A percentile compares a stretch with the other conserved stretches of the same genome.
These are phyloP conservation scores for Xylariaceae sp. DNA, from an alignment of 2,329 filamentous ascomycete genomes.

Conservation along the genomic window DNA sequence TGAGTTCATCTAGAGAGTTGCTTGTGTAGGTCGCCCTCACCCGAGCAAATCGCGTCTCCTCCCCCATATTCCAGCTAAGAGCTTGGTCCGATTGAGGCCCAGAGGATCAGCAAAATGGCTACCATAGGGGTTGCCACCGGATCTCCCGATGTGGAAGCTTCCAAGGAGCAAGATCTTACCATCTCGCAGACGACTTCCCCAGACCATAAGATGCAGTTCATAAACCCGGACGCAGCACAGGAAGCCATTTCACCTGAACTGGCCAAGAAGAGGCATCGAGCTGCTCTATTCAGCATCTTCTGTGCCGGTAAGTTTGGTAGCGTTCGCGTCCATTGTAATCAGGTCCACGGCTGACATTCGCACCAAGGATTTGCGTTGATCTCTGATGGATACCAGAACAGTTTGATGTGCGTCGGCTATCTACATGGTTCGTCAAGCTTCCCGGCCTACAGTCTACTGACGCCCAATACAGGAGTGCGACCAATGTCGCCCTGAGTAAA, in stretches of 20 bases:
- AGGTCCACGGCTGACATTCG: background rate
- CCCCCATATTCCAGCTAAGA: too few relatives aligned
- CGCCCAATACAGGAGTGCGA: constrained; percentile 5
- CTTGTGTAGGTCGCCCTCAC: too few relatives aligned
- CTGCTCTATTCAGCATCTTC: constrained; percentile 10
- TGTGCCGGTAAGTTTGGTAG: constrained; percentile 9
- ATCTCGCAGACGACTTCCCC: background rate
- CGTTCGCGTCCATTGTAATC: background rate
- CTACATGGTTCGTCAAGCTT: background rate
- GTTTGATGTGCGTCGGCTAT: constrained; percentile 7
- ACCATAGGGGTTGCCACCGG: too few relatives aligned
- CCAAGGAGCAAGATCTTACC: background rate
- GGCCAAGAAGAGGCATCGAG: constrained; percentile 3
- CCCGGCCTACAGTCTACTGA: background rate
- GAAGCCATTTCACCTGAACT: constrained; percentile 1
- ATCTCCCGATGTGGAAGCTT: too few relatives aligned
- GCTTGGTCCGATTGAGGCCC: too few relatives aligned
- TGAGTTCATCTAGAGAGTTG: too few relatives aligned
- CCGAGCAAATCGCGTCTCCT: too few relatives aligned
- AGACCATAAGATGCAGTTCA: background rate
- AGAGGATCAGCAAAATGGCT: too few relatives aligned
- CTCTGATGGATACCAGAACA: constrained; percentile 15
- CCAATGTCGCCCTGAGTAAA: constrained; percentile 10
- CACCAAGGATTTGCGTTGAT: constrained; percentile 9
- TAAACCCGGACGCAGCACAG: constrained; percentile 1